Evolutionary conservation across 2,329 filamentous ascomycete species (phyloP).

Genomic region (Aspergillus calidoustus): DNA sequence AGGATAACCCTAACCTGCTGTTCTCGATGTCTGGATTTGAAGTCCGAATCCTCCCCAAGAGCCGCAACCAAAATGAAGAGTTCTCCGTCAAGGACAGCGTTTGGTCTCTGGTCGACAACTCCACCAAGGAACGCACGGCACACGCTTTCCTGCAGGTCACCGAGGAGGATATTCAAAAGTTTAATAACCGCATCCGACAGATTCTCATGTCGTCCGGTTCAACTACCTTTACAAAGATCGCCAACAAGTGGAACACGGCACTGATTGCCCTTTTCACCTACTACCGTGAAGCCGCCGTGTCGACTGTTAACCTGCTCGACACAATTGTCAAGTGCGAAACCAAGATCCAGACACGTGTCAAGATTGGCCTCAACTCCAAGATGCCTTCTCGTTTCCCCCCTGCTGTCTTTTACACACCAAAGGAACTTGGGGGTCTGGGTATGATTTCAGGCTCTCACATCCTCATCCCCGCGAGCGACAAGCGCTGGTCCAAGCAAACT

Average conservation of each 20-base stretch:
- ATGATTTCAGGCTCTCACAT: constrained; percentile 99
- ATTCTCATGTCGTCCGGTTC: constrained; percentile 99
- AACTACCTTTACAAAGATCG: constrained; percentile 99
- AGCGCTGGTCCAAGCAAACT: constrained; percentile 97
- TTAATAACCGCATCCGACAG: constrained; percentile 98
- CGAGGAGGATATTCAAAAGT: constrained; percentile 96
- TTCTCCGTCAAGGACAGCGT: constrained; percentile 98
- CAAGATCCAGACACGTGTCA: constrained; percentile 98
- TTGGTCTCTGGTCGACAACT: constrained; percentile 96
- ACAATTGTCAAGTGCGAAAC: constrained; percentile 99
- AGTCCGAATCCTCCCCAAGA: constrained; percentile 94
- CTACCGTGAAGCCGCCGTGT: constrained; percentile 96
- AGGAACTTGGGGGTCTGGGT: constrained; percentile 92
- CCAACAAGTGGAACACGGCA: constrained; percentile 99
- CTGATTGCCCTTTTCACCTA: constrained; percentile 97
- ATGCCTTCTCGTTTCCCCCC: constrained; percentile 99
- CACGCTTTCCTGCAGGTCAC: constrained; percentile 98
- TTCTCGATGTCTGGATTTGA: constrained; percentile 99
- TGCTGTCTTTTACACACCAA: constrained; percentile 97
- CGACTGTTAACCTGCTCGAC: constrained; percentile 89
- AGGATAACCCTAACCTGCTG: constrained; percentile 93
- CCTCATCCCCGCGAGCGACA: constrained; percentile 94
- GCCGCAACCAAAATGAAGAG: constrained; percentile 91
- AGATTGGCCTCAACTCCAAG: constrained; percentile 98
- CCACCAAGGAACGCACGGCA: constrained; percentile 93